Evolutionary conservation across 345 rosid genomes (phyloP), one percentile per base, ranked within the genome.

Genomic region (Rhodamnia rubescens): DNA sequence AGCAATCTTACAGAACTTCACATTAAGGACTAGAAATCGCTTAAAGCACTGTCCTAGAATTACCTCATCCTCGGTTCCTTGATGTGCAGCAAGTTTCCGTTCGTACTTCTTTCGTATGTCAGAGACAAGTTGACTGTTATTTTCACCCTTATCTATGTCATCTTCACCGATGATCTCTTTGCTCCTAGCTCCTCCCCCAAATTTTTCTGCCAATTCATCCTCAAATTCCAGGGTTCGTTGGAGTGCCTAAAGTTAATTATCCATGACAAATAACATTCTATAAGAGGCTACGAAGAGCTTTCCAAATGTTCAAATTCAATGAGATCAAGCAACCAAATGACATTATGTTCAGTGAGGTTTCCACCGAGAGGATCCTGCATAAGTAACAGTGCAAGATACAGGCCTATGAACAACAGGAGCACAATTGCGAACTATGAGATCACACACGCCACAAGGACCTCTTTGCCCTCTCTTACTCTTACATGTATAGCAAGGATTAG

Each of bases 191-290:
- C 91, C 97, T 85, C 96, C 98, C 80, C 99, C 99, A 92, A 97
- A 97, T 92, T 94, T 95, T 92, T 93, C 95, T 82, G 96, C 99
- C 88, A 96, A 87, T 87, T 97, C 99, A 90, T 95, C 92, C 90
- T 97, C 99, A 91, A 97, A 97, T 90, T 97, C 99, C 81, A 94
- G 89, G 83, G 99, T 97, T 87, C 99, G 90, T 91, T 96, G 98
- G 42, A 97, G 90, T 88, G 98, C 98, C 99, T 97, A 87, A 40
- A 83, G 40, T 32, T 57, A 40, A 61, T 84, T 27, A 27, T 64
- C 27, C 40, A 84, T 13, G 49, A 64, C 78, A 64, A 64, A 64
- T 64, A 64, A 4, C 6, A 22, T 64, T 64, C 20, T 64, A 64
- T 32, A 32, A 64, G 78, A 32, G 44, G 44, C 78, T 8, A 64